Percentiles rank a stretch among this genome's conserved stretches.
Conservation (phyloP, 2,329 filamentous ascomycete genomes). For the Colletotrichum lupini region DNA sequence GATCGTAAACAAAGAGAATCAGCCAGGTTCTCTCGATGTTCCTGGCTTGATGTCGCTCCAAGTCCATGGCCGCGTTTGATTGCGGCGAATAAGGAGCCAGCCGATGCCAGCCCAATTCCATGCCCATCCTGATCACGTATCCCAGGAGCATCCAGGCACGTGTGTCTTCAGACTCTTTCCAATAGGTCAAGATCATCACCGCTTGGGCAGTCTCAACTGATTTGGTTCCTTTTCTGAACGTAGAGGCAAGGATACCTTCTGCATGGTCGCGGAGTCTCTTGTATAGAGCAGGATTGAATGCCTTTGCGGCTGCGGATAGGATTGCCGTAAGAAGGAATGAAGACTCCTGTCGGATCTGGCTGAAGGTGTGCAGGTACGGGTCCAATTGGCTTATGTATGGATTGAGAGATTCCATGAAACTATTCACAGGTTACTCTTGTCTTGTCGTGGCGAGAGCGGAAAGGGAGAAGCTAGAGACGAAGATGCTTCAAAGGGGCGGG, state of each 20-base stretch:
- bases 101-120: conserved; percentile 51
- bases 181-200: conserved; percentile 52
- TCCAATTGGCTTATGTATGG: conserved; percentile 54
- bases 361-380: conserved; percentile 49
- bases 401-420: conserved; percentile 52
- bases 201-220: conserved; percentile 52
- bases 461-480: not conserved
- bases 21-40: conserved; percentile 25
- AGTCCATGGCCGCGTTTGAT: not conserved
- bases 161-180: conserved; percentile 54
- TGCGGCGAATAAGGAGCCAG: conserved; percentile 34
- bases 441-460: too few species aligned
- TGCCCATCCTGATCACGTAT: conserved; percentile 52
- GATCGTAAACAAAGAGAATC: conserved; percentile 20
- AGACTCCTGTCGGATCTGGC: conserved; percentile 47
- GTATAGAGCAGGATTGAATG: conserved; percentile 48
- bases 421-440: conserved; percentile 16
- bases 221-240: conserved; percentile 47
- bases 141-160: conserved; percentile 52
- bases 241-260: conserved; percentile 44
- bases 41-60: not conserved
- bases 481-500: not conserved
- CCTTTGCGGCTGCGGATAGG: conserved; percentile 48
- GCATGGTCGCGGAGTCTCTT: conserved; percentile 23
- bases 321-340: conserved; percentile 49